Base-by-base conservation (phyloP, 805 yeast species). In the Lachancea sp. region DNA sequence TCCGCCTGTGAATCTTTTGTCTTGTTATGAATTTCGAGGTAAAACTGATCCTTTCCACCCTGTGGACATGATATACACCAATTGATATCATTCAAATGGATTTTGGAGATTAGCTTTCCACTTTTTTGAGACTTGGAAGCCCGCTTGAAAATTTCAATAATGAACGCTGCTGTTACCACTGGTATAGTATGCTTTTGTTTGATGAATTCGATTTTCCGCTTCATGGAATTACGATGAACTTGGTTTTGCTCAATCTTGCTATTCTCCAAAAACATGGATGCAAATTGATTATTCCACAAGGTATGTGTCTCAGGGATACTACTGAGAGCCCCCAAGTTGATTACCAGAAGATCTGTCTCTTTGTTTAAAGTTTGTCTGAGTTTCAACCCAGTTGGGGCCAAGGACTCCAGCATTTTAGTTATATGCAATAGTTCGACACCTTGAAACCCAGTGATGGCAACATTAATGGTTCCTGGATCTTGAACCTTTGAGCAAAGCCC, bases 341-440 rank as follows among this genome's bases (percentile, higher is more conserved):
- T 48, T 17, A 61, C 16, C 13, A 61, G 34, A 4, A 60, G 15
- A 45, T 60, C 65, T 5, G 64, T 59, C 6, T 46, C 40, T 39
- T 46, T 51, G 38, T 56, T 60, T n/a, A 61, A 35, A 29, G 45
- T 52, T 34, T 56, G 54, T 4, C 52, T 40, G 26, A 53, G 54
- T 9, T 40, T 45, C 6, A 60, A 43, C 2, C 62, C 59, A 43
- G 48, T 45, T 5, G 55, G 56, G 19, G 81, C 78, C 18, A 83
- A 51, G 21, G 71, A 54, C 15, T 64, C 52, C 7, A 86, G 67
- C 32, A 90, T 67, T 53, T 83, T 82, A 7, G 74, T 76, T 9
- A 83, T 55, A 60, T 86, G 95, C 30, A 83, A 62, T 13, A 77
- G 62, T 58, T 86, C 94, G 20, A 83, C 77, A 0, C 94, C 95